Percentiles rank a stretch among this genome's conserved stretches.
These are phyloP conservation scores for Candida parachauliodes DNA, from an alignment of 805 yeast species.

Conservation along the genomic window DNA sequence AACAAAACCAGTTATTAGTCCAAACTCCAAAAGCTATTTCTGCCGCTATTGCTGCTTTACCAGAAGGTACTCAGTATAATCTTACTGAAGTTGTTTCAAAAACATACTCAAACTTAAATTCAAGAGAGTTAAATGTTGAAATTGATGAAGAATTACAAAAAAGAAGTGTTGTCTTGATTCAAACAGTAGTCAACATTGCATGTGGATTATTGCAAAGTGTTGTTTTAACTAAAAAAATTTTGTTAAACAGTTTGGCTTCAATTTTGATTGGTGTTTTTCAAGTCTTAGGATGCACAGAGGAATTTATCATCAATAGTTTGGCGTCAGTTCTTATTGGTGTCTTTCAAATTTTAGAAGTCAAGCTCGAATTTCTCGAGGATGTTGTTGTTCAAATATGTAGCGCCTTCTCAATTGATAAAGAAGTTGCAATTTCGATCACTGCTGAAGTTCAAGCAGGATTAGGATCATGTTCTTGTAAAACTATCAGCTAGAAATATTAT, in stretches of 20 bases:
- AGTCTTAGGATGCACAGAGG: neutral
- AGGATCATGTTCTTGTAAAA: neutral
- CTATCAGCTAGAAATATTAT: neutral
- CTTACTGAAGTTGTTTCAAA: neutral
- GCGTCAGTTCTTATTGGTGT: neutral
- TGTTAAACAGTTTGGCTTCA: neutral
- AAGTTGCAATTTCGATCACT: slow-evolving; percentile 1
- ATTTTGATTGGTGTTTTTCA: slow-evolving; percentile 1
- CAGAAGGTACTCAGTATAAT: neutral
- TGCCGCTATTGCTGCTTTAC: neutral
- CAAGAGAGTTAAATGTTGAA: neutral
- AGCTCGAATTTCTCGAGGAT: neutral
- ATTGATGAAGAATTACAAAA: neutral
- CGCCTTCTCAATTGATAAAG: neutral
- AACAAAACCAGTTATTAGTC: neutral
- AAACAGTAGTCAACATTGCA: neutral
- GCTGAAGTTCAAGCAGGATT: slow-evolving; percentile 3
- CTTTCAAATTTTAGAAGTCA: slow-evolving; percentile 1
- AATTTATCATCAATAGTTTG: neutral
- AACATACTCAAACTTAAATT: neutral
- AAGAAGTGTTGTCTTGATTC: neutral
- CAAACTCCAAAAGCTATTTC: neutral
- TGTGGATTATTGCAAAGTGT: neutral
- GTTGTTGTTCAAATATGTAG: neutral
- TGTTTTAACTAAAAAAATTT: neutral